A percentile compares a stretch with the other conserved stretches of the same genome.
phyloP scores from a whole-genome alignment of 345 rosid genomes.

The Durio zibethinus region DNA sequence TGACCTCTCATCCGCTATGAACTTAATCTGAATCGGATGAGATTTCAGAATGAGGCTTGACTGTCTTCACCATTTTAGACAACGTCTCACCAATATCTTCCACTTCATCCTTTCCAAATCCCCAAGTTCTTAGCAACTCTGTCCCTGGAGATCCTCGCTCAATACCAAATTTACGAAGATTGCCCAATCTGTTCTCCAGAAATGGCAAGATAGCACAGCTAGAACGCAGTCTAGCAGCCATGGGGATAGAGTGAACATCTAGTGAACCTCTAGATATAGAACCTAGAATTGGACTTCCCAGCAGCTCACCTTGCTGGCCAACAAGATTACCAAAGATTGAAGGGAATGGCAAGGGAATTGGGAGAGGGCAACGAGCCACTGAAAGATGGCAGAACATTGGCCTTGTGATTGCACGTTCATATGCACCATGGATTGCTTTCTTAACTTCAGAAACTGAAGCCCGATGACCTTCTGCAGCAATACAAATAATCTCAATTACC shows the following conservation, averaged over 20 bases:
- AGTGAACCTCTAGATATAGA: slow-evolving; percentile 55
- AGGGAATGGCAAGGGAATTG: slow-evolving; percentile 90
- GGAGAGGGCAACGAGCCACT: slow-evolving; percentile 72
- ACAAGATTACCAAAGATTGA: slow-evolving; percentile 65
- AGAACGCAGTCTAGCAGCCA: slow-evolving; percentile 68
- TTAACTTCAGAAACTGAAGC: slow-evolving; percentile 68
- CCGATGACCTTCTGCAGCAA: slow-evolving; percentile 38
- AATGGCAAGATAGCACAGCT: slow-evolving; percentile 66
- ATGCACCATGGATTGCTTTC: slow-evolving; percentile 45
- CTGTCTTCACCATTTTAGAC: slow-evolving; percentile 53
- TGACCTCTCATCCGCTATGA: background rate
- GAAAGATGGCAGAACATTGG: slow-evolving; percentile 72
- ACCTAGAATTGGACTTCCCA: slow-evolving; percentile 46
- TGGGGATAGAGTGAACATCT: slow-evolving; percentile 72
- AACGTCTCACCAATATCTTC: slow-evolving; percentile 71
- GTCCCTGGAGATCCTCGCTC: slow-evolving; percentile 61
- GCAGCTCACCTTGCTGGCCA: slow-evolving; percentile 69
- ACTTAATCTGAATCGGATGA: slow-evolving; percentile 68
- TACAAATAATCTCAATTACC: background rate
- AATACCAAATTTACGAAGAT: slow-evolving; percentile 56
- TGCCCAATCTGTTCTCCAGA: slow-evolving; percentile 52
- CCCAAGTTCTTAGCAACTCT: slow-evolving; percentile 71
- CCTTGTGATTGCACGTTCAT: slow-evolving; percentile 36
- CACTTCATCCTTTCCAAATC: slow-evolving; percentile 74
- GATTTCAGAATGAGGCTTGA: slow-evolving; percentile 37